Conservation (phyloP, 2,329 filamentous ascomycete species). For the Ophiostoma pallidulum region DNA sequence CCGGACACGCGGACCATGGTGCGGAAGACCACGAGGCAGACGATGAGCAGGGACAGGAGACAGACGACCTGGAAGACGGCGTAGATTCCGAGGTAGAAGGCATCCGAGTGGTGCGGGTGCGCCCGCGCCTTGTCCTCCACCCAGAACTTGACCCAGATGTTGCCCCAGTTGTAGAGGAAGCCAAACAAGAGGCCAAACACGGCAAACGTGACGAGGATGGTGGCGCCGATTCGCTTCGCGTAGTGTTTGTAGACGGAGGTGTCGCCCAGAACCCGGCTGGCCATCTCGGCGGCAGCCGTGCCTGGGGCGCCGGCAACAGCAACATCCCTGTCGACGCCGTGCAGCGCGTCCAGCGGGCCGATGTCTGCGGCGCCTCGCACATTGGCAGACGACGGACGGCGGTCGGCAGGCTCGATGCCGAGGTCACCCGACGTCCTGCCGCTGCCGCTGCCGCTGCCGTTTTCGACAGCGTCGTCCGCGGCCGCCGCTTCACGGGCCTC, state of each 20-base stretch:
- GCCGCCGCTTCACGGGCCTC: too few relatives aligned
- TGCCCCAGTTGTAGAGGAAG: conserved; percentile 20
- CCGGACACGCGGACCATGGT: conserved; percentile 19
- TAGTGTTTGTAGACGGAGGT: conserved; percentile 17
- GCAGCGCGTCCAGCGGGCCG: background rate
- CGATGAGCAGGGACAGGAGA: conserved; percentile 16
- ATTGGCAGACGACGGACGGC: too few relatives aligned
- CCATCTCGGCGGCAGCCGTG: background rate
- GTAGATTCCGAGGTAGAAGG: conserved; percentile 25
- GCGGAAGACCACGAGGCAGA: conserved; percentile 17
- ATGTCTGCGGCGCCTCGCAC: too few relatives aligned
- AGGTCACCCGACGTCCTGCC: too few relatives aligned
- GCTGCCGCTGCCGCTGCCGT: background rate
- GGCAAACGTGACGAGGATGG: conserved; percentile 12
- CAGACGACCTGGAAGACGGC: conserved; percentile 19
- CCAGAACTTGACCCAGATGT: conserved; percentile 25
- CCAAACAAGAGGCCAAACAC: conserved; percentile 14
- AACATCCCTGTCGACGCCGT: background rate
- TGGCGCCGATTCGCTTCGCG: conserved; percentile 15
- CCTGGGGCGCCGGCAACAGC: background rate
- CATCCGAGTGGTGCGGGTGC: conserved; percentile 15
- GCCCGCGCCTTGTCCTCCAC: conserved; percentile 15
- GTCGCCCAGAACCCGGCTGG: conserved; percentile 7
- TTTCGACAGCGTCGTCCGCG: background rate
- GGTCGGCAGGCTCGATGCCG: too few relatives aligned